Evolutionary conservation across 148 eudicot species (phyloP).

Genomic region (Chenopodium formosanum): DNA sequence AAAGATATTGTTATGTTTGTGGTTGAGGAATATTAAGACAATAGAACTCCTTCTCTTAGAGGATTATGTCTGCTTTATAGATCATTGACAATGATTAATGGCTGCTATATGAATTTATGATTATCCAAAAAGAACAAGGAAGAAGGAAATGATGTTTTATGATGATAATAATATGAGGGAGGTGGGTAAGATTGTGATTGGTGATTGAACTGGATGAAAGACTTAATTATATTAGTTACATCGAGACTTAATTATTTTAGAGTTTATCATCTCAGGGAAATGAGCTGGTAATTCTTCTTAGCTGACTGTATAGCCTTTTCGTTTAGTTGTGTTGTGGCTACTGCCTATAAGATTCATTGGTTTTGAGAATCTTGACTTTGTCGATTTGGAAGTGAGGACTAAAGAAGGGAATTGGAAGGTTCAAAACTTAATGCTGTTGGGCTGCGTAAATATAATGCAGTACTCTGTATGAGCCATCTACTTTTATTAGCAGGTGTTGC

Average conservation of each 20-base stretch:
- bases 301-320: neutral
- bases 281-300: neutral
- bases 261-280: neutral
- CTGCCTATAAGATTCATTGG: neutral
- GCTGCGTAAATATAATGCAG: too few relatives aligned
- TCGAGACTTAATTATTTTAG: neutral
- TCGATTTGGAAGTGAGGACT: too few relatives aligned
- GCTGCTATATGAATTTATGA: too few relatives aligned
- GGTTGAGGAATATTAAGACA: too few relatives aligned
- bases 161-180: neutral
- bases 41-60: too few relatives aligned
- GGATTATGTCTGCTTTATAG: too few relatives aligned
- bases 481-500: neutral
- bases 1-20: too few relatives aligned
- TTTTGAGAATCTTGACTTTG: neutral
- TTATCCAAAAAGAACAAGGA: neutral
- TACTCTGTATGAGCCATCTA: neutral
- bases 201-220: neutral
- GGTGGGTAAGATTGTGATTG: neutral
- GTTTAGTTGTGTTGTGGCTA: neutral
- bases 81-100: too few relatives aligned
- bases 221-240: neutral
- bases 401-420: neutral
- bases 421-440: neutral
- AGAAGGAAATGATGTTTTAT: neutral